These are phyloP conservation scores for Rhizopogon vulgaris DNA, from an alignment of 768 basidiomycete species.

Conservation along the genomic window DNA sequence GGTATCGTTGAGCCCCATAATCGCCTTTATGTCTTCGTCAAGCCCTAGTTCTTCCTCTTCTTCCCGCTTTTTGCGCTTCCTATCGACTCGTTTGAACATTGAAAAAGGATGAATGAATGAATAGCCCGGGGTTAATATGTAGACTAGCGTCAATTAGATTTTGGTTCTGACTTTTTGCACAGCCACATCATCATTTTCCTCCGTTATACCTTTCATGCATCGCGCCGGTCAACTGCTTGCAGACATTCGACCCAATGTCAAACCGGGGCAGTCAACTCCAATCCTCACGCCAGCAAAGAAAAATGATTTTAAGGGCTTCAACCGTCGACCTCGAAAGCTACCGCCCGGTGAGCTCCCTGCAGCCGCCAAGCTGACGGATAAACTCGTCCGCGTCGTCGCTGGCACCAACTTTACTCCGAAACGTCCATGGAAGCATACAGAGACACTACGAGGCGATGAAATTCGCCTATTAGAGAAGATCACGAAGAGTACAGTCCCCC, in stretches of 20 bases:
- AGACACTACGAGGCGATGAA: constrained; percentile 32
- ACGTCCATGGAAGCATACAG: constrained; percentile 32
- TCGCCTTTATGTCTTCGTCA: constrained; percentile 56
- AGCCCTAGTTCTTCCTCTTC: constrained; percentile 61
- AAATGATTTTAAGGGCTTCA: background rate
- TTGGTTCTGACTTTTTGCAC: constrained; percentile 9
- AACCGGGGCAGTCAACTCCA: constrained; percentile 6
- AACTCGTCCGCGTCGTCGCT: constrained; percentile 29
- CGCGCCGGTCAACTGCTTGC: constrained; percentile 14
- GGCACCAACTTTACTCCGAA: constrained; percentile 17
- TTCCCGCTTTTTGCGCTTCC: constrained; percentile 51
- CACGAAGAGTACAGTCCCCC: background rate
- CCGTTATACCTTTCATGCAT: constrained; percentile 23
- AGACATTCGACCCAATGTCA: constrained; percentile 13
- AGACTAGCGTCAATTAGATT: no score
- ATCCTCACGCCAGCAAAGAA: background rate
- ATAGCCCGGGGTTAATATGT: background rate
- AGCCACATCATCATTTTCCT: constrained; percentile 24
- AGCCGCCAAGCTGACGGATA: constrained; percentile 16
- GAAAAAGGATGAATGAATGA: background rate
- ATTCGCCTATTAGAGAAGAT: constrained; percentile 28
- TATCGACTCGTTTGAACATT: constrained; percentile 81
- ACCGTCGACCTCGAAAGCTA: background rate
- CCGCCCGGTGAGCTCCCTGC: background rate
- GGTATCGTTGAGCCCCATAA: constrained; percentile 65